These are phyloP conservation scores for Misopates orontium DNA, from an alignment of 257 asterid species.

Conservation along the genomic window DNA sequence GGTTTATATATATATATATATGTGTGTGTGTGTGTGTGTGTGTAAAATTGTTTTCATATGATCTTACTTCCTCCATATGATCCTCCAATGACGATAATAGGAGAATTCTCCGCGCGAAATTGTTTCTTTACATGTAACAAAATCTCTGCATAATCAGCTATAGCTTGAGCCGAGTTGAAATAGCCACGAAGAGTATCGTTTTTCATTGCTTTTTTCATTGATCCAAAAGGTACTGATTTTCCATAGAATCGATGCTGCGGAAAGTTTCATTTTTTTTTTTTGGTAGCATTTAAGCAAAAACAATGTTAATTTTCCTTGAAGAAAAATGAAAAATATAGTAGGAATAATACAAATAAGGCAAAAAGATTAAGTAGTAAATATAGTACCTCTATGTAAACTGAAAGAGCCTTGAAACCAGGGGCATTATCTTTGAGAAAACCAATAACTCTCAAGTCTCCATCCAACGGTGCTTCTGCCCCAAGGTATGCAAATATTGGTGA, in stretches of 20 bases:
- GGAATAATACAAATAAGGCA: too few relatives aligned
- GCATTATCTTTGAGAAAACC: slow-evolving; percentile 64
- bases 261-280: too few relatives aligned
- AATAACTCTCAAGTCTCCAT: slow-evolving; percentile 17
- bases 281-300: too few relatives aligned
- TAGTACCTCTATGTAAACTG: slow-evolving; percentile 66
- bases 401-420: slow-evolving; percentile 59
- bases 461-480: slow-evolving; percentile 65
- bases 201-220: slow-evolving; percentile 42
- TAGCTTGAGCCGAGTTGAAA: slow-evolving; percentile 77
- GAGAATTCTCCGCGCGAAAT: slow-evolving; percentile 54
- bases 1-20: neutral
- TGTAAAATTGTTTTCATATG: neutral
- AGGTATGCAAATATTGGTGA: slow-evolving; percentile 67
- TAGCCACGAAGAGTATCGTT: slow-evolving; percentile 54
- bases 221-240: slow-evolving; percentile 55
- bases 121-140: slow-evolving; percentile 47
- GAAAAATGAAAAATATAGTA: too few relatives aligned
- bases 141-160: slow-evolving; percentile 78
- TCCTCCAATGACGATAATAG: slow-evolving; percentile 71
- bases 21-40: too few relatives aligned
- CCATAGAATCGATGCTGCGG: slow-evolving; percentile 77
- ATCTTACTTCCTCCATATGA: slow-evolving; percentile 83
- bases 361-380: too few relatives aligned
- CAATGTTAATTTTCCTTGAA: too few relatives aligned